Percentiles rank a stretch among this genome's conserved stretches.
Evolutionary conservation across 2,329 filamentous ascomycete species (phyloP).

Genomic region (Diaporthe destruens): DNA sequence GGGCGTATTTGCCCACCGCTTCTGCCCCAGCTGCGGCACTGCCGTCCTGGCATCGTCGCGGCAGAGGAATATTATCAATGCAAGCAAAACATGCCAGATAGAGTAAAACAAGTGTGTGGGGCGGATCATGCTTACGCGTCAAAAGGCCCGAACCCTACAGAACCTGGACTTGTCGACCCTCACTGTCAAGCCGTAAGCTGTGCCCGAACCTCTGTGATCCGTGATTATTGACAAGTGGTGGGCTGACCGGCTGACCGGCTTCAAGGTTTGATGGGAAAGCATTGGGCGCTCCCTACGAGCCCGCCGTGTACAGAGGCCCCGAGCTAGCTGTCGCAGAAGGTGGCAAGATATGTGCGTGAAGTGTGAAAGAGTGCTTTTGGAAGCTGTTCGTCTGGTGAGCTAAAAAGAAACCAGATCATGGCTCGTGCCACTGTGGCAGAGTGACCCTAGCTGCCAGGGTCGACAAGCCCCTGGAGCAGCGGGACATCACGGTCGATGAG

Average conservation of each 20-base stretch:
- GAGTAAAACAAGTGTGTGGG: background rate
- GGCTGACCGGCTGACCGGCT: background rate
- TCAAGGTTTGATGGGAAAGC: slow-evolving; percentile 56
- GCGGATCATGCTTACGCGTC: slow-evolving; percentile 27
- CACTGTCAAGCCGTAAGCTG: slow-evolving; percentile 25
- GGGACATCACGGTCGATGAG: slow-evolving; percentile 48
- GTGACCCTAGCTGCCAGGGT: slow-evolving; percentile 57
- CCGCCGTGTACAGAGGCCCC: slow-evolving; percentile 55
- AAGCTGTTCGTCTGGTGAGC: background rate
- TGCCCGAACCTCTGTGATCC: background rate
- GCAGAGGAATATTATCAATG: slow-evolving; percentile 57
- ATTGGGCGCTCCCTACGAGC: slow-evolving; percentile 50
- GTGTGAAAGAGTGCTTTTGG: background rate
- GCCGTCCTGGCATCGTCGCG: slow-evolving; percentile 51
- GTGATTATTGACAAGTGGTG: background rate
- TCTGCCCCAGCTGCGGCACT: slow-evolving; percentile 65
- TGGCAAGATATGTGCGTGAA: slow-evolving; percentile 50
- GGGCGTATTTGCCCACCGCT: slow-evolving; percentile 57
- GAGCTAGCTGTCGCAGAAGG: slow-evolving; percentile 55
- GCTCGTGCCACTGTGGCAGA: slow-evolving; percentile 67
- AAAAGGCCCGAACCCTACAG: slow-evolving; percentile 39
- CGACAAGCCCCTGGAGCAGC: slow-evolving; percentile 55
- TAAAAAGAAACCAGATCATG: slow-evolving; percentile 51
- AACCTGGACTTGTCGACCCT: slow-evolving; percentile 33
- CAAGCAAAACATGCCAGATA: slow-evolving; percentile 45